Base-by-base conservation (phyloP, 2,329 filamentous ascomycete genomes). In the Pyrenochaeta sp. region DNA sequence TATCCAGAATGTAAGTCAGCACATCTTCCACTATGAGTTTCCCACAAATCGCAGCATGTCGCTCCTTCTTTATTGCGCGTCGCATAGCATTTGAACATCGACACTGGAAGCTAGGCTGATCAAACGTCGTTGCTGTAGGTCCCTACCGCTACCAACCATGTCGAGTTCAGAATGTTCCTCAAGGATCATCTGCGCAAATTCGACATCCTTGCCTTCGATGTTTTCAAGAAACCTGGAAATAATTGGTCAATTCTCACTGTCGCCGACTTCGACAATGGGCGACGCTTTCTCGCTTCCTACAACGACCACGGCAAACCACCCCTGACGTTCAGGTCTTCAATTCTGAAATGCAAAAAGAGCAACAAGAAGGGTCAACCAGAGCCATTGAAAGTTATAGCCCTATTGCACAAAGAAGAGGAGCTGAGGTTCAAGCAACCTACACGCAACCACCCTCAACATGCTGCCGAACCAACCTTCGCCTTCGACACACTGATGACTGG, bases 211-310 rank as follows among this genome's bases (percentile, higher is more conserved):
- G 60, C 66, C 20, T 80, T 72, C 48, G 64, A 77, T 31, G 74
- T 74, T 31, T 67, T 74, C 21, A 81, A 81, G 50, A 59, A 68
- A 3, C 58, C 18, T 48, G 51, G 46, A 13, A 39, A 41, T 0
- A 4, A 41, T 9, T 72, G 69, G 50, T 23, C 74, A 0, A 70
- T 65, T 9, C 50, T 83, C 27, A 80, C 79, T 0, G 72, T 83
- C 15, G 69, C n/a, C 77, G 1, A 65, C 72, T 40, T 15, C 34
- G 2, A 36, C 51, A 1, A 72, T 76, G 14, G 79, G 68, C 0
- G 44, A 69, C n/a, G 51, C 29, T 2, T 82, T 83, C 53, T 61
- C 82, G 5, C 37, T 51, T 41, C 48, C 5, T 66, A 72, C 45
- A 71, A 72, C 20, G 48, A 22, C 22, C 43, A 13, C 18, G 54